Evolutionary conservation across 305 asterid species (phyloP), one percentile per base, ranked within the genome.

Genomic region (Coffea humblotiana): DNA sequence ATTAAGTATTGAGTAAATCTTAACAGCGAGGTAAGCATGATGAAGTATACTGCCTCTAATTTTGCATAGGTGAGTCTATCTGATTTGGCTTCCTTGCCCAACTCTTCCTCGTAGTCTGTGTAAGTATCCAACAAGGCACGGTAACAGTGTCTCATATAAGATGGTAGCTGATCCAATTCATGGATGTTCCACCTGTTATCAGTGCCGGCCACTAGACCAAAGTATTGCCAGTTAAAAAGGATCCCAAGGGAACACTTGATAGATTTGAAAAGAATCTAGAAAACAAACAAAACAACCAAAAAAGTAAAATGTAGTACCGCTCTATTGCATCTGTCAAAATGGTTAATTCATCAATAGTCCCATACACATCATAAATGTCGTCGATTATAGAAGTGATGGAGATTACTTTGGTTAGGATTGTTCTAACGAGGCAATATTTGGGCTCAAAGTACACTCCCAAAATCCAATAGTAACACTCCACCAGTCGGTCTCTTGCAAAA

Each of bases 401-500:
- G 4, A 77, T 29, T 2, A 81, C 77, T 82, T 85, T 83, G 54
- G 88, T 43, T 21, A 83, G 32, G 6, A 78, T 56, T 19, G 19
- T 71, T 52, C 89, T 78, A 3, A 80, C 83, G 6, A 74, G 8
- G 0, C 14, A 6, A 75, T 72, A 83, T 6, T 75, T 25, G 8
- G 89, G 87, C 65, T 87, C 89, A 61, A 81, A 80, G 51, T 82
- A 81, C 16, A 78, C 72, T 29, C 75, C 77, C 56, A 80, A 25
- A 5, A 1, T 3, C 87, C 87, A 83, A n/a, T 83, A 77, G 61
- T 65, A 88, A 77, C 87, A 52, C 51, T 85, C 88, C 6, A 79
- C 88, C 64, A 88, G 18, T 72, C 88, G 80, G 18, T 85, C 91
- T 77, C 91, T 80, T 14, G 88, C 90, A 79, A 89, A 89, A 7